Conservation (phyloP, 495 filamentous ascomycete species). For the Alectoria sarmentosa region DNA sequence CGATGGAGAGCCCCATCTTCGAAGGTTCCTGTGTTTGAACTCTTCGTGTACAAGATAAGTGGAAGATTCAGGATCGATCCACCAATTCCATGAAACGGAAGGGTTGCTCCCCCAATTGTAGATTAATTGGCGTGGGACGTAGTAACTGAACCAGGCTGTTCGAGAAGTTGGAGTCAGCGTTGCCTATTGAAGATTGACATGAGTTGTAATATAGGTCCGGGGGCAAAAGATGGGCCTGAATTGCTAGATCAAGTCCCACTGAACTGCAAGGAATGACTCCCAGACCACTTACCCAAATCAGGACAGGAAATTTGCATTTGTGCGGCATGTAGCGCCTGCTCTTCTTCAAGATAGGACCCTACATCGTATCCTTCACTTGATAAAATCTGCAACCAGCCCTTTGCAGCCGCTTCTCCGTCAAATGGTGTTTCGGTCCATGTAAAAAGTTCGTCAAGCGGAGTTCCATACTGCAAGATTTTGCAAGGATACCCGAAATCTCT, state of each 20-base stretch:
- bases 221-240: too few relatives aligned
- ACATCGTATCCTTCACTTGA: neutral
- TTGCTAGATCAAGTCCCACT: too few relatives aligned
- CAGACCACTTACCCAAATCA: too few relatives aligned
- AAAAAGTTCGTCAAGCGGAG: neutral
- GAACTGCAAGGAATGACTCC: too few relatives aligned
- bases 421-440: fast-evolving
- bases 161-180: too few relatives aligned
- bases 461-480: neutral
- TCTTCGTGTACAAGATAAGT: neutral
- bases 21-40: too few relatives aligned
- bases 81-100: neutral
- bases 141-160: neutral
- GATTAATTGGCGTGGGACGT: neutral
- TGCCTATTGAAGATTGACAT: too few relatives aligned
- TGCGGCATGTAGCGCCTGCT: neutral
- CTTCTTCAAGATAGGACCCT: neutral
- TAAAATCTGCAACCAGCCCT: neutral
- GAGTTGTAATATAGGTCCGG: too few relatives aligned
- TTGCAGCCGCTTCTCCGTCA: neutral
- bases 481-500: neutral
- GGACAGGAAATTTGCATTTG: neutral
- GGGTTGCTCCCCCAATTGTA: neutral
- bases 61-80: neutral
- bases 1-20: too few relatives aligned